Base-by-base conservation (phyloP, 441 rosid species). In the Kokia cookei region DNA sequence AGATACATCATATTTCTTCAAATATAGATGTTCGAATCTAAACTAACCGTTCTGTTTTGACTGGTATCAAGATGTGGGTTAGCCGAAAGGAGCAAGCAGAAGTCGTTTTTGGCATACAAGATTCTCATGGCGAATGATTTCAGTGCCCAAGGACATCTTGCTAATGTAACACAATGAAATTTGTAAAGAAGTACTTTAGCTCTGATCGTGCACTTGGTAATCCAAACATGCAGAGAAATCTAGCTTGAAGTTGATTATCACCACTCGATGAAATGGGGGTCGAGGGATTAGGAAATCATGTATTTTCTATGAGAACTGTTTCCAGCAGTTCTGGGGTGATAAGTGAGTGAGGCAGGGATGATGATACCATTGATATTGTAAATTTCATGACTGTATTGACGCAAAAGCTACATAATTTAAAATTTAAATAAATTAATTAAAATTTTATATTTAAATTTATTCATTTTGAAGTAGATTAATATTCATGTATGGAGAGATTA, bases 11-110 rank as follows among this genome's bases (percentile, higher is more conserved):
- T 48, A 2, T 67, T 60, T 62, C 17, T 40, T 66, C 17, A 29
- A 32, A 61, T 17, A 51, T 9, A 19, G 27, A 7, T 26, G 1
- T 22, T 12, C 14, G 51, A 66, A 37, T 77, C 14, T 37, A 10
- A 43, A 17, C 61, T 43, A 27, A 53, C 45, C 3, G 11, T 72
- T 35, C 9, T 9, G 66, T 22, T 65, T 70, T 67, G 59, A 64
- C 53, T 72, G 68, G 55, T 72, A 32, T 53, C 85, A 81, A 84
- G 85, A 80, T 80, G 80, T 71, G 43, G 82, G 79, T 54, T 81
- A 76, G 45, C 32, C 24, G 24, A 55, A 15, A 14, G 69, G 17
- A 47, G 22, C 54, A 57, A 67, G 59, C 69, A 19, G 65, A 26
- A 67, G 13, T 62, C 54, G 60, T 15, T 51, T 69, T 73, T 65